Percentiles rank a stretch among this genome's conserved stretches.
Conservation (phyloP, 1,284 basidiomycete species). For the Cutaneotrichosporon sp. region DNA sequence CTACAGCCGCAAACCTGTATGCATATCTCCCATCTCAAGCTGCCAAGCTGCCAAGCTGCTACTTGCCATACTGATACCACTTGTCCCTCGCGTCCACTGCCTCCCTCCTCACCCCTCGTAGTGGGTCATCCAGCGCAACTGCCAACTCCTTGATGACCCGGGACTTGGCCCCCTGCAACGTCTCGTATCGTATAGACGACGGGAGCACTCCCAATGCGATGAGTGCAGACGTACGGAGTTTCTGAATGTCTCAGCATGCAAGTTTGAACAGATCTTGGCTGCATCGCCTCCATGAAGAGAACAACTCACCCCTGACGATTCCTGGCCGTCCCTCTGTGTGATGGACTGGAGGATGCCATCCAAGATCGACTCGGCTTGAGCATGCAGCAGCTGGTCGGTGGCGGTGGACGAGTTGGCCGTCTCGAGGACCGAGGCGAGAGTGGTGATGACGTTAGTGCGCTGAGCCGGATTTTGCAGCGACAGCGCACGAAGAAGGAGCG, state of each 20-base stretch:
- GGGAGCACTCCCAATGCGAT: slow-evolving; percentile 69
- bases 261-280: neutral
- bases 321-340: slow-evolving; percentile 21
- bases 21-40: neutral
- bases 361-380: slow-evolving; percentile 66
- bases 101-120: slow-evolving; percentile 69
- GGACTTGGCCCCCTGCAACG: slow-evolving; percentile 68
- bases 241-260: neutral
- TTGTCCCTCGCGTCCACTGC: slow-evolving; percentile 72
- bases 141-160: slow-evolving; percentile 69
- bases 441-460: slow-evolving; percentile 72
- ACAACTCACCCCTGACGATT: slow-evolving; percentile 34
- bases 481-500: slow-evolving; percentile 79
- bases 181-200: slow-evolving; percentile 67
- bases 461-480: slow-evolving; percentile 68
- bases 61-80: slow-evolving; percentile 41
- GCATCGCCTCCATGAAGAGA: too few species aligned
- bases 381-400: slow-evolving; percentile 55
- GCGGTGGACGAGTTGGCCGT: slow-evolving; percentile 52
- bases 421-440: slow-evolving; percentile 66
- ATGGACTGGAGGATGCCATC: slow-evolving; percentile 63
- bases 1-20: neutral
- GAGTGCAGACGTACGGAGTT: slow-evolving; percentile 68
- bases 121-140: slow-evolving; percentile 74
- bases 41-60: too few species aligned